These are phyloP conservation scores for Dissoconium aciculare DNA, from an alignment of 2,329 filamentous ascomycete genomes.

Conservation along the genomic window DNA sequence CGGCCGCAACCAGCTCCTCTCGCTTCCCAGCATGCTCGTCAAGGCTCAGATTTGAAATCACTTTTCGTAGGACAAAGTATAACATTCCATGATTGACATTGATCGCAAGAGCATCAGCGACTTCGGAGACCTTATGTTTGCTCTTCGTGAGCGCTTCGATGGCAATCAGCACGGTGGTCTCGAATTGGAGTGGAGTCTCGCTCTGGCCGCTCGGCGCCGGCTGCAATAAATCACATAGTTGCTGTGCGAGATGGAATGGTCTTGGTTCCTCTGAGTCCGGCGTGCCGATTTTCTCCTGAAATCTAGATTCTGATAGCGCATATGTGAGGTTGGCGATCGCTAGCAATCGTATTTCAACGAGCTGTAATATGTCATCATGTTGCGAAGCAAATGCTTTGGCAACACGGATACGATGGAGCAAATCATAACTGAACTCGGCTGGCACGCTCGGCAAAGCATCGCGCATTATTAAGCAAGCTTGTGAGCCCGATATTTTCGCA, in stretches of 20 bases:
- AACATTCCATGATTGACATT: constrained; percentile 94
- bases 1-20: constrained; percentile 51
- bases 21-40: constrained; percentile 42
- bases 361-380: constrained; percentile 51
- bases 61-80: constrained; percentile 82
- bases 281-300: constrained; percentile 71
- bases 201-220: constrained; percentile 56
- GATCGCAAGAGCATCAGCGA: constrained; percentile 79
- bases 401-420: constrained; percentile 66
- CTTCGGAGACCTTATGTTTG: constrained; percentile 60
- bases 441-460: constrained; percentile 46
- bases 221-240: constrained; percentile 82
- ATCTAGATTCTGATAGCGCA: constrained; percentile 67
- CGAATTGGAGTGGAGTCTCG: constrained; percentile 57
- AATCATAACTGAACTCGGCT: constrained; percentile 60
- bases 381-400: constrained; percentile 65
- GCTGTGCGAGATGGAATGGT: constrained; percentile 76
- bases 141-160: constrained; percentile 77
- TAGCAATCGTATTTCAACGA: constrained; percentile 61
- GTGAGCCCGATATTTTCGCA: constrained; percentile 29
- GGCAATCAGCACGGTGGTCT: constrained; percentile 66
- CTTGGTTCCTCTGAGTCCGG: constrained; percentile 82
- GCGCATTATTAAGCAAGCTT: constrained; percentile 30
- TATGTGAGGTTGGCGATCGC: constrained; percentile 86
- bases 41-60: constrained; percentile 63